Evolutionary conservation across 306 rosid genomes (phyloP), one percentile per base, ranked within the genome.

Genomic region (Castanea mollissima): DNA sequence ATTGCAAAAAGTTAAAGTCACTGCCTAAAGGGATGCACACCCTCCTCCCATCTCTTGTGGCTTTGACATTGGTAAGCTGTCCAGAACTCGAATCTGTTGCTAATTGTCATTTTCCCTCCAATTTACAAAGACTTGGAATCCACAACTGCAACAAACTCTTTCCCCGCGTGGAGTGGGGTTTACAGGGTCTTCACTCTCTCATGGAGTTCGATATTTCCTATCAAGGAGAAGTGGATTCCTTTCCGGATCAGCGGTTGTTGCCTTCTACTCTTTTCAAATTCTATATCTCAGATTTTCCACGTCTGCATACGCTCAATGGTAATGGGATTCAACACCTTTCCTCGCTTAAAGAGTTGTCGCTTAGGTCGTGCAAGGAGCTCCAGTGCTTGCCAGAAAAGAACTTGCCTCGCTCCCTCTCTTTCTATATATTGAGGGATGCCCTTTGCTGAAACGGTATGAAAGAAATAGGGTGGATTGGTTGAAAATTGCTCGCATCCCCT

Each of bases 311-410:
- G 4, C 23, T 75, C 13, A 79, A 87, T 11, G 19, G 6, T n/a
- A 57, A 6, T 4, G 83, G 80, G 46, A 32, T 87, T 60, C 82
- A 71, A 69, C 58, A 80, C 16, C 83, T 82, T 12, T 34, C 64
- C 23, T 84, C 60, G 46, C 88, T 85, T 55, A 20, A 54, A 19
- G n/a, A n/a, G n/a, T n/a, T n/a, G n/a, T n/a, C 0, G 18, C 16
- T 49, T 84, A 25, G 0, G 0, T 0, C 0, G 0, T 86, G 90
- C 18, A 78, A 69, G 0, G 9, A 7, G 44, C 78, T 86, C 44
- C 73, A 20, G 49, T 18, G 16, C 57, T 38, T 84, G 64, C 83
- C 84, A 21, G 69, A 63, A 31, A 62, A 63, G 29, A 62, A 62
- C 4, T 41, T 76, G 5, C 79, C 73, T 4, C n/a, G n/a, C n/a